Conservation (phyloP, 2,329 filamentous ascomycete species). For the Fusarium tuaranense region DNA sequence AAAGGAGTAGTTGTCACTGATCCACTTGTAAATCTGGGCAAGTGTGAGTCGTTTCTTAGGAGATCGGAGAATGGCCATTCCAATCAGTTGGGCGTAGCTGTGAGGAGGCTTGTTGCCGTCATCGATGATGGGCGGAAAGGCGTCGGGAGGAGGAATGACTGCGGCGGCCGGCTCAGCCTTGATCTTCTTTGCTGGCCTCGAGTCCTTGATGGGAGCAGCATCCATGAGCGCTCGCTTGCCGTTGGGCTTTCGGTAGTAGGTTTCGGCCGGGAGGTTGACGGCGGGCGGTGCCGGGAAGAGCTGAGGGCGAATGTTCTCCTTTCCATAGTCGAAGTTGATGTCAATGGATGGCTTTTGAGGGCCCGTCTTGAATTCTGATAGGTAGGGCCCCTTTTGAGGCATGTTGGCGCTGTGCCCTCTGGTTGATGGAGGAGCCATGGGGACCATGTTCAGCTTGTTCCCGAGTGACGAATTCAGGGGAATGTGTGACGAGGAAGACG, state of each 20-base stretch:
- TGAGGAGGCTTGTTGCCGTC: conserved; percentile 90
- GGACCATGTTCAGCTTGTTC: conserved; percentile 74
- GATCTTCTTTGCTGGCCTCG: conserved; percentile 74
- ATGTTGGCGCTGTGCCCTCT: conserved; percentile 72
- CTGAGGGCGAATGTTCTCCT: conserved; percentile 68
- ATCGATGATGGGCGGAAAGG: conserved; percentile 86
- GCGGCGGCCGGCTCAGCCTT: conserved; percentile 63
- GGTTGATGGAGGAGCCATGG: conserved; percentile 73
- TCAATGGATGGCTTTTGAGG: conserved; percentile 65
- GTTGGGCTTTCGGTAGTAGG: conserved; percentile 64
- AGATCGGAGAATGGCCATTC: conserved; percentile 94
- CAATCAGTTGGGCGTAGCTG: conserved; percentile 95
- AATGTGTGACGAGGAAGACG: conserved; percentile 70
- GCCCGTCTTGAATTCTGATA: conserved; percentile 70
- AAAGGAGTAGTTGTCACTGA: conserved; percentile 92
- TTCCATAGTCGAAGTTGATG: conserved; percentile 56
- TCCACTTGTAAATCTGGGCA: conserved; percentile 99
- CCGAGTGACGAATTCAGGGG: conserved; percentile 66
- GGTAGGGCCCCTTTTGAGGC: conserved; percentile 73
- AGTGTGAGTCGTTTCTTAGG: conserved; percentile 86
- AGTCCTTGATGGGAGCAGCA: conserved; percentile 78
- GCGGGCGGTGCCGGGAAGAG: conserved; percentile 61
- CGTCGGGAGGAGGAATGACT: conserved; percentile 74
- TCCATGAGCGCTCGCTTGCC: conserved; percentile 77
- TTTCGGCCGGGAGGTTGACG: conserved; percentile 64